Evolutionary conservation across 257 asterid genomes (phyloP).

Genomic region (Datura wrightii): DNA sequence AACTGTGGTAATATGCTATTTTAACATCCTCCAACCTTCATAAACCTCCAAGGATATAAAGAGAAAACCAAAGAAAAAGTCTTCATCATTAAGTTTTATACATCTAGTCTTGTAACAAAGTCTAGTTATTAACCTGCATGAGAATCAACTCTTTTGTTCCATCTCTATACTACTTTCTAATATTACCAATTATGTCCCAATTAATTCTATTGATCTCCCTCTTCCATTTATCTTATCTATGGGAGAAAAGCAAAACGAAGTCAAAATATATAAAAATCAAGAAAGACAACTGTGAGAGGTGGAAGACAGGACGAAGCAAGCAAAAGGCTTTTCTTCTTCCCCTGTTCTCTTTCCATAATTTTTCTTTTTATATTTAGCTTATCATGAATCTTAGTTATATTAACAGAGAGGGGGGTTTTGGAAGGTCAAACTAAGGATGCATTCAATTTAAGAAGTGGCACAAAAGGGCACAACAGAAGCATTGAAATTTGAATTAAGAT

Average conservation of each 20-base stretch:
- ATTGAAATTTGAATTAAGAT: background rate
- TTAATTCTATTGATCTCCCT: background rate
- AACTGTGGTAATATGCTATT: background rate
- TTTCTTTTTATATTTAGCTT: background rate
- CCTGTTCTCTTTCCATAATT: background rate
- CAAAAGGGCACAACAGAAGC: background rate
- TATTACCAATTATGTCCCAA: background rate
- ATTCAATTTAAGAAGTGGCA: background rate
- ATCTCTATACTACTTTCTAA: background rate
- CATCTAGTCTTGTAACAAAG: background rate
- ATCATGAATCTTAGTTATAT: conserved; percentile 3
- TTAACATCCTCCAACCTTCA: background rate
- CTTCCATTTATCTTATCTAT: background rate
- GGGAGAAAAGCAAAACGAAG: background rate
- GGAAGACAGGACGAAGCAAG: background rate
- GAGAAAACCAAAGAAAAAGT: background rate
- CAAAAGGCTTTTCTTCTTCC: background rate
- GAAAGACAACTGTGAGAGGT: background rate
- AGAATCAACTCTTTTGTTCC: background rate
- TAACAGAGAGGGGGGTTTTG: background rate
- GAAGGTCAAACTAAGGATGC: background rate
- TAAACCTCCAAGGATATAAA: background rate
- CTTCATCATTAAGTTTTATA: conserved; percentile 18
- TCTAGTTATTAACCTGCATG: background rate
- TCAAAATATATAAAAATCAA: background rate